These are phyloP conservation scores for Rhodotorula graminis DNA, from an alignment of 768 basidiomycete species.

Conservation along the genomic window DNA sequence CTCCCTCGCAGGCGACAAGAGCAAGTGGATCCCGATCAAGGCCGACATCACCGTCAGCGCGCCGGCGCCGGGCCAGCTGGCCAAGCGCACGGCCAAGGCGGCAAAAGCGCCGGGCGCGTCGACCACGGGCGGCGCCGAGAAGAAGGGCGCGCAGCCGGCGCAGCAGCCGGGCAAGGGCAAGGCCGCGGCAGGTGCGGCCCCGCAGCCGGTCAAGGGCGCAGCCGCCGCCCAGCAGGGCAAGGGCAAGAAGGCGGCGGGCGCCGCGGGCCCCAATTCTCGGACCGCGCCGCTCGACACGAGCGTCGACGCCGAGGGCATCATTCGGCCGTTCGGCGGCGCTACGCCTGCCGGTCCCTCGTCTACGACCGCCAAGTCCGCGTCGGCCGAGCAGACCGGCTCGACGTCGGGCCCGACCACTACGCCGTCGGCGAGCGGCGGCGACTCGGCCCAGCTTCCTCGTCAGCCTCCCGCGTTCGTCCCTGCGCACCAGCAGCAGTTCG, in stretches of 20 bases:
- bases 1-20: constrained; percentile 17
- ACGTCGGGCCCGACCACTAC: constrained; percentile 27
- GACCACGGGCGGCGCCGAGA: neutral
- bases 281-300: neutral
- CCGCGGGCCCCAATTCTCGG: neutral
- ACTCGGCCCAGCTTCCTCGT: neutral
- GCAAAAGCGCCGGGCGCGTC: constrained; percentile 4
- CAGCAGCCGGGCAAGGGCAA: constrained; percentile 5
- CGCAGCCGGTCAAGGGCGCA: constrained; percentile 8
- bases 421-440: constrained; percentile 13
- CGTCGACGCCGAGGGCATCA: neutral
- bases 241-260: neutral
- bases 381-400: neutral
- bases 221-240: neutral
- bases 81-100: neutral
- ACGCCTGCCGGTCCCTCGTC: neutral
- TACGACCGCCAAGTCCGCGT: neutral
- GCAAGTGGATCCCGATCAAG: constrained; percentile 35
- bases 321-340: neutral
- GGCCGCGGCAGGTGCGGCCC: neutral
- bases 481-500: constrained; percentile 12
- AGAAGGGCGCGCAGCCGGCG: constrained; percentile 1
- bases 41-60: constrained; percentile 34
- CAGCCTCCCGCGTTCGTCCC: neutral
- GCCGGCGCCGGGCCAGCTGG: neutral